Percentiles rank a stretch among this genome's conserved stretches.
Conservation (phyloP, 441 rosid genomes). For the Adansonia madagascariensis region DNA sequence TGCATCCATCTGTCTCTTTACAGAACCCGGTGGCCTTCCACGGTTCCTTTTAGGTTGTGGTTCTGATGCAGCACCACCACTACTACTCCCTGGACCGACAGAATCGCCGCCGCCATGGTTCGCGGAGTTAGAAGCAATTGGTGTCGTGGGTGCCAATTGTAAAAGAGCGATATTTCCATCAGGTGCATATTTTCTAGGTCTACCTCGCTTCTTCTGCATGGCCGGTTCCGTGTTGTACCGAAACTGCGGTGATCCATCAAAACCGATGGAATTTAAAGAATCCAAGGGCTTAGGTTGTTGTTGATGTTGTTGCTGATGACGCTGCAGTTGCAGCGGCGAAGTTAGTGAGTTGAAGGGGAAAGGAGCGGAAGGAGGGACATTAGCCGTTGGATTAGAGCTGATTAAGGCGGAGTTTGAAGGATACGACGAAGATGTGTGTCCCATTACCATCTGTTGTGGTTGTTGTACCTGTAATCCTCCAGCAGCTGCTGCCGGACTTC, state of each 20-base stretch:
- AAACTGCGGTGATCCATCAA: constrained; percentile 71
- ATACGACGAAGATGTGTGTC: constrained; percentile 38
- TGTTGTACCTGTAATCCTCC: constrained; percentile 43
- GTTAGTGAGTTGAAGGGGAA: constrained; percentile 24
- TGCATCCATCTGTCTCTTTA: constrained; percentile 88
- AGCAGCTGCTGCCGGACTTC: constrained; percentile 33
- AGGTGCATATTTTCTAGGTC: constrained; percentile 83
- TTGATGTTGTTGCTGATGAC: constrained; percentile 34
- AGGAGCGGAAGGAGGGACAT: constrained; percentile 32
- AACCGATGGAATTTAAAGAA: constrained; percentile 41
- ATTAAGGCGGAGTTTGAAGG: constrained; percentile 40
- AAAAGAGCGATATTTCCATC: constrained; percentile 81
- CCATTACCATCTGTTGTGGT: constrained; percentile 48
- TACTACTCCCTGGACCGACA: constrained; percentile 36
- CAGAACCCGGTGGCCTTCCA: constrained; percentile 95
- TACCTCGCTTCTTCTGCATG: constrained; percentile 81
- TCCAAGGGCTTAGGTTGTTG: constrained; percentile 44
- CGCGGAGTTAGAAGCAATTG: constrained; percentile 55
- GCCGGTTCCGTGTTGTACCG: constrained; percentile 64
- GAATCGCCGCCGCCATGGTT: constrained; percentile 53
- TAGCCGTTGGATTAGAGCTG: constrained; percentile 40
- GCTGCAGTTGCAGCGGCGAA: constrained; percentile 31
- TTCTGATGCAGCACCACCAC: constrained; percentile 48
- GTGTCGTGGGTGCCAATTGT: constrained; percentile 68
- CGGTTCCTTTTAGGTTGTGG: constrained; percentile 62